Base-by-base conservation (phyloP, 2,329 filamentous ascomycete genomes). In the Diaporthe ilicicola region DNA sequence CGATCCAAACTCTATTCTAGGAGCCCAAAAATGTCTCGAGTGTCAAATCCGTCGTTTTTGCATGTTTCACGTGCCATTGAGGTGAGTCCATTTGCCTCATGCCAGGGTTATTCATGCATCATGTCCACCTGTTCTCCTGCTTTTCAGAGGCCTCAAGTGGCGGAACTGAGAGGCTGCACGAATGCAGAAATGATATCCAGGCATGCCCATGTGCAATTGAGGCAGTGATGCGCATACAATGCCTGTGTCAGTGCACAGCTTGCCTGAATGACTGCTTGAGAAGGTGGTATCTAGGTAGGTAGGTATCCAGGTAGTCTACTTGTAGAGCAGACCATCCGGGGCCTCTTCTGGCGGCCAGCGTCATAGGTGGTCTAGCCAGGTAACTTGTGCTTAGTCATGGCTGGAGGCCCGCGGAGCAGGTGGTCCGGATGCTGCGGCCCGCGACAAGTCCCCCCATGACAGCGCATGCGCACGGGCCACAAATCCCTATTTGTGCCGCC, bases 401-500 rank as follows among this genome's bases (percentile, higher is more conserved):
- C 6, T 22, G 59, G 44, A 24, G 44, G 59, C 42, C 44, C 42
- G 4, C 24, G 56, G 39, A 17, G 17, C 12, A 61, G 24, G 24
- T n/a, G 39, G 51, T 51, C 50, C 50, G 22, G n/a, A 6, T 51
- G 48, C 46, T n/a, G 7, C 17, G n/a, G 44, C 44, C 8, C 44
- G 7, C 13, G 9, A 15, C 27, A 29, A 19, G 22, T 9, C 22
- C 13, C 24, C 24, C 17, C 17, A 7, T 13, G 15, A 24, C 39
- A 4, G 27, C 13, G 22, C 15, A n/a, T 27, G 67, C 42, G 67
- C 67, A 70, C 56, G 67, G 67, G 37, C 56, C 56, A 65, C 34
- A 37, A 44, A 48, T 62, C 50, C 42, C 22, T 70, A 70, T 70
- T 70, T 70, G 67, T 70, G 67, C 67, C 65, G 67, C 65, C 67